These are phyloP conservation scores for Nannizziopsis arthrosporioides DNA, from an alignment of 2,329 filamentous ascomycete species.

Conservation along the genomic window DNA sequence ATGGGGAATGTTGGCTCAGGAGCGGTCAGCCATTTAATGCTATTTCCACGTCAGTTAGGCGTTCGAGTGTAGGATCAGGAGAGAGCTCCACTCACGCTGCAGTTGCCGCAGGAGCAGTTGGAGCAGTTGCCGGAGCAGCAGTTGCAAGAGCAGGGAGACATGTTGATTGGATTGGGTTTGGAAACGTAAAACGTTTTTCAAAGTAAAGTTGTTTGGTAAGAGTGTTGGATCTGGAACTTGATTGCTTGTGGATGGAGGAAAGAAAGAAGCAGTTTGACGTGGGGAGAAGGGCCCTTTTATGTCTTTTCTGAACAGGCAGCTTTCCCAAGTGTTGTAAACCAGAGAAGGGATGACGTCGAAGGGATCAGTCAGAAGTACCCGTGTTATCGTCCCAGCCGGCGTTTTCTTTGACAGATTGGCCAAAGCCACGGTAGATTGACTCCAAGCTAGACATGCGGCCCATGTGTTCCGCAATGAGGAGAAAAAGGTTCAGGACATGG, in stretches of 20 bases:
- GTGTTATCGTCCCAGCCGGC: neutral
- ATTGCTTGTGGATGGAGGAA: conserved; percentile 10
- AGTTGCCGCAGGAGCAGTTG: conserved; percentile 30
- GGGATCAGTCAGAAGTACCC: neutral
- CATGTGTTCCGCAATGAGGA: conserved; percentile 5
- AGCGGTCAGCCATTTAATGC: conserved; percentile 13
- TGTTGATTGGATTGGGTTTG: conserved; percentile 21
- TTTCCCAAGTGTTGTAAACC: neutral
- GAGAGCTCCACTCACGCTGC: conserved; percentile 24
- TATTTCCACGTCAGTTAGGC: neutral
- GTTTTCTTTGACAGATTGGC: neutral
- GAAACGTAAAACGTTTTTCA: conserved; percentile 11
- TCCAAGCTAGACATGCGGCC: conserved; percentile 4
- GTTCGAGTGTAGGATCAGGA: neutral
- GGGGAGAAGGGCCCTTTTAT: conserved; percentile 9
- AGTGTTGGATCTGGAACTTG: conserved; percentile 5
- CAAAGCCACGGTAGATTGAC: neutral
- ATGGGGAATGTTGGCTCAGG: neutral
- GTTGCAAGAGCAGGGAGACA: conserved; percentile 34
- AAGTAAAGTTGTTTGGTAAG: conserved; percentile 14
- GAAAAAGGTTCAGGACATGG: conserved; percentile 1
- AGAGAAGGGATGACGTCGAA: neutral
- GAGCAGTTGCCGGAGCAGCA: conserved; percentile 32
- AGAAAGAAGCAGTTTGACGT: conserved; percentile 3
- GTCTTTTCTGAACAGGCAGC: conserved; percentile 4